These are phyloP conservation scores for Trichoderma cornu-damae DNA, from an alignment of 2,329 filamentous ascomycete genomes.

Conservation along the genomic window DNA sequence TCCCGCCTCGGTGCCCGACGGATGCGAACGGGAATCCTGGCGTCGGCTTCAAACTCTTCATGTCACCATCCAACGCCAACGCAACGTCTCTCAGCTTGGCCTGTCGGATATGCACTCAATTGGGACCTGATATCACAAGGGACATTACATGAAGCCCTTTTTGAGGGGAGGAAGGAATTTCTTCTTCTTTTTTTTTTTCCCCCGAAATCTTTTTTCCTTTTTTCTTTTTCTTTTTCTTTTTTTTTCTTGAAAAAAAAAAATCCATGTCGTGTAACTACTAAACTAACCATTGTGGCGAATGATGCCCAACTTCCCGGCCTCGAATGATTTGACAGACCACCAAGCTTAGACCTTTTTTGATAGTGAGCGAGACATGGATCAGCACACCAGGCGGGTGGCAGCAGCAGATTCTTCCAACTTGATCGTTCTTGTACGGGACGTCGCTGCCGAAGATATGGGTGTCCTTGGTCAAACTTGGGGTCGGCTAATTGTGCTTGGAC, in stretches of 20 bases:
- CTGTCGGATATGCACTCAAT: background rate
- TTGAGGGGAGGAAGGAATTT: background rate
- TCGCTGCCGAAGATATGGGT: background rate
- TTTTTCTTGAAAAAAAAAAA: too few relatives aligned
- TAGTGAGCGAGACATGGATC: background rate
- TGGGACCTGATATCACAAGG: background rate
- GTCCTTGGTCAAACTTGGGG: background rate
- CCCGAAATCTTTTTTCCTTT: background rate
- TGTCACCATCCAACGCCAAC: background rate
- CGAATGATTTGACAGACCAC: background rate
- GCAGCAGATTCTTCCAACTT: background rate
- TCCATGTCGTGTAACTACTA: too few relatives aligned
- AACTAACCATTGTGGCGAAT: background rate
- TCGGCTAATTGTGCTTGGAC: slow-evolving; percentile 5
- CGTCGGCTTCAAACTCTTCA: background rate
- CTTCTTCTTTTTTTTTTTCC: background rate
- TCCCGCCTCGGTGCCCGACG: background rate
- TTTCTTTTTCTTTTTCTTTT: too few relatives aligned
- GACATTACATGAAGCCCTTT: background rate
- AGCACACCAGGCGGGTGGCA: background rate
- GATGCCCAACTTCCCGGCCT: background rate
- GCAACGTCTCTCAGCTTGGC: background rate
- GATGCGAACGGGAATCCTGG: background rate
- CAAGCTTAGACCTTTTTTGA: background rate
- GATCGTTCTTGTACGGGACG: slow-evolving; percentile 11